Evolutionary conservation across 2,329 filamentous ascomycete genomes (phyloP).

Genomic region (Phaeoacremonium minimum): DNA sequence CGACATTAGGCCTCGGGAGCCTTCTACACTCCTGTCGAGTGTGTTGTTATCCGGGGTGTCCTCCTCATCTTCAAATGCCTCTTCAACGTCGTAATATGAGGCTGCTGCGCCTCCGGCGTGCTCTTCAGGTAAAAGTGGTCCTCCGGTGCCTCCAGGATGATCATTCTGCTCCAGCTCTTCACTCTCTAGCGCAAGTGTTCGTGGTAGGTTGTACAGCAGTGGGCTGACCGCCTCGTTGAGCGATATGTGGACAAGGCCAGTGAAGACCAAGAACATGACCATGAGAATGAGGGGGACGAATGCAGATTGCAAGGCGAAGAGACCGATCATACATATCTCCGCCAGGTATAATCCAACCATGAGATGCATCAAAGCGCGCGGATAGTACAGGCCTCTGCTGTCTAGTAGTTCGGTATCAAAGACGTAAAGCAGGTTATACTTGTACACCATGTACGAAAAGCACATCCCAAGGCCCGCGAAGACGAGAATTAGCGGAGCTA

Average conservation of each 20-base stretch:
- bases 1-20: constrained; percentile 16
- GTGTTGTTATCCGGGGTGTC: constrained; percentile 32
- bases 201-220: constrained; percentile 67
- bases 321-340: constrained; percentile 73
- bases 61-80: constrained; percentile 24
- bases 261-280: constrained; percentile 71
- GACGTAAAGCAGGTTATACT: constrained; percentile 83
- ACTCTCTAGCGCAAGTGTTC: constrained; percentile 47
- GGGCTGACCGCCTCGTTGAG: constrained; percentile 67
- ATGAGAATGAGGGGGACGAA: constrained; percentile 71
- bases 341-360: constrained; percentile 77
- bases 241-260: constrained; percentile 70
- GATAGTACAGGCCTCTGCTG: constrained; percentile 84
- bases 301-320: constrained; percentile 66
- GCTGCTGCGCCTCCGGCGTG: constrained; percentile 16
- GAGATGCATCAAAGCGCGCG: constrained; percentile 82
- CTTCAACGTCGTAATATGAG: constrained; percentile 23
- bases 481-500: constrained; percentile 76
- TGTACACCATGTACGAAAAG: constrained; percentile 79
- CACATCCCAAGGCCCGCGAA: constrained; percentile 75
- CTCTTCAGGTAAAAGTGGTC: neutral
- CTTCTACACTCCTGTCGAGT: constrained; percentile 20
- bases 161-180: constrained; percentile 14
- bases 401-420: constrained; percentile 71
- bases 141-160: neutral